Conservation (phyloP, 495 filamentous ascomycete species). For the Podospora anserina region DNA sequence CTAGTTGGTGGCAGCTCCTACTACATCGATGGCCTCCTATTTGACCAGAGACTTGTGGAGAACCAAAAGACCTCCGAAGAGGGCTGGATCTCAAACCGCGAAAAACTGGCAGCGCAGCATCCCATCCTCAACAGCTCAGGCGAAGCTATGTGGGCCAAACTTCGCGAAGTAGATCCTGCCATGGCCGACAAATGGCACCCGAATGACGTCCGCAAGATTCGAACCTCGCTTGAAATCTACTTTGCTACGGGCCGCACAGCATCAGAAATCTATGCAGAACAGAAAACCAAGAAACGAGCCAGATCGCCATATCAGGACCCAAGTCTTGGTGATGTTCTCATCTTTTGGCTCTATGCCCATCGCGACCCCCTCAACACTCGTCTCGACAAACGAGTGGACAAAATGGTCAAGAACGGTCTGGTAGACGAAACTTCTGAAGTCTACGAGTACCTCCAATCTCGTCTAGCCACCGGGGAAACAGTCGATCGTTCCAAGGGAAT, state of each 20-base stretch:
- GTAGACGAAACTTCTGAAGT: constrained; percentile 62
- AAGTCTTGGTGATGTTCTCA: constrained; percentile 60
- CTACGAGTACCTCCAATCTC: constrained; percentile 50
- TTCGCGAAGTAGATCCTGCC: constrained; percentile 76
- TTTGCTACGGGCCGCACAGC: constrained; percentile 73
- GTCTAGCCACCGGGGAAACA: constrained; percentile 45
- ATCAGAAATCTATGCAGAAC: constrained; percentile 84
- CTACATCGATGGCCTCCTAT: constrained; percentile 84
- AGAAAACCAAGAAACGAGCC: constrained; percentile 43
- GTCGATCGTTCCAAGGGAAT: constrained; percentile 77
- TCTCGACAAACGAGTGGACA: constrained; percentile 72
- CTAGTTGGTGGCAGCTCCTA: constrained; percentile 94
- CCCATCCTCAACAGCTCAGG: constrained; percentile 70
- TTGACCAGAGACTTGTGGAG: constrained; percentile 61
- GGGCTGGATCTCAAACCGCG: constrained; percentile 23
- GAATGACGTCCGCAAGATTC: constrained; percentile 84
- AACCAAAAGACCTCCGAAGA: constrained; percentile 38
- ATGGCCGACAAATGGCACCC: constrained; percentile 96
- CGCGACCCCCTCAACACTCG: constrained; percentile 62
- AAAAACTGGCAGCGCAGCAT: constrained; percentile 49
- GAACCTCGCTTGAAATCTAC: constrained; percentile 84
- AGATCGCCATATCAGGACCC: constrained; percentile 17
- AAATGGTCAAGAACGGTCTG: constrained; percentile 76
- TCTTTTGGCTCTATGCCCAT: constrained; percentile 86
- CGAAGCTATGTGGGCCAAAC: constrained; percentile 64